Evolutionary conservation across 495 filamentous ascomycete species (phyloP).

Genomic region (Letharia columbiana): DNA sequence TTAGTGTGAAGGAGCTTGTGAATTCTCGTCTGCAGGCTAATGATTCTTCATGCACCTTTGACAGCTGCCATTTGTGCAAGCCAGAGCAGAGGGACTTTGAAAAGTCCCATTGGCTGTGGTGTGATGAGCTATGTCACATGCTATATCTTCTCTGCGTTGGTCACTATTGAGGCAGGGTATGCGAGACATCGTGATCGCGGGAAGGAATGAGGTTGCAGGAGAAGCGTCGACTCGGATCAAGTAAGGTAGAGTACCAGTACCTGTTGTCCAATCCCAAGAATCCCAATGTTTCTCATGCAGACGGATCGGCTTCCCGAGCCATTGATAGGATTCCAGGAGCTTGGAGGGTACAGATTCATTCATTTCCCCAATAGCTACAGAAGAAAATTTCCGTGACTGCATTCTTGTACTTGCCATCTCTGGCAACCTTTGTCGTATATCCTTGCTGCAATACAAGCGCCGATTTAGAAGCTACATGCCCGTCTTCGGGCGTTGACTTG

Average conservation of each 20-base stretch:
- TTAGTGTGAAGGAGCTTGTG: neutral
- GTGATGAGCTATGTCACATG: neutral
- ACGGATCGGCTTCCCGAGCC: neutral
- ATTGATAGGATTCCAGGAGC: too few species aligned
- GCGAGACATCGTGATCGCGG: neutral
- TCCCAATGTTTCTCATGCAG: neutral
- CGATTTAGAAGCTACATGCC: neutral
- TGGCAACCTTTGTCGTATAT: neutral
- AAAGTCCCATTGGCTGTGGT: neutral
- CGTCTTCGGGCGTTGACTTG: neutral
- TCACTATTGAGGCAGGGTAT: neutral
- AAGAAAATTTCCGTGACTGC: neutral
- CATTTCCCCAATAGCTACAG: neutral
- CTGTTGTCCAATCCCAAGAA: neutral
- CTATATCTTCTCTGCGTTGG: neutral
- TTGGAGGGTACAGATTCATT: neutral
- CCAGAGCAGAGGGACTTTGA: neutral
- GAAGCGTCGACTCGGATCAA: neutral
- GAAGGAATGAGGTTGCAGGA: neutral
- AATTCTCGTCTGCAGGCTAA: neutral
- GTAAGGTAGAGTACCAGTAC: neutral
- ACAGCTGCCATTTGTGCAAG: neutral
- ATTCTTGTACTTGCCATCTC: neutral
- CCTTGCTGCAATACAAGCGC: neutral
- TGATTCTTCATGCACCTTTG: neutral